Base-by-base conservation (phyloP, 2,329 filamentous ascomycete genomes). In the Fusarium austroafricanum region DNA sequence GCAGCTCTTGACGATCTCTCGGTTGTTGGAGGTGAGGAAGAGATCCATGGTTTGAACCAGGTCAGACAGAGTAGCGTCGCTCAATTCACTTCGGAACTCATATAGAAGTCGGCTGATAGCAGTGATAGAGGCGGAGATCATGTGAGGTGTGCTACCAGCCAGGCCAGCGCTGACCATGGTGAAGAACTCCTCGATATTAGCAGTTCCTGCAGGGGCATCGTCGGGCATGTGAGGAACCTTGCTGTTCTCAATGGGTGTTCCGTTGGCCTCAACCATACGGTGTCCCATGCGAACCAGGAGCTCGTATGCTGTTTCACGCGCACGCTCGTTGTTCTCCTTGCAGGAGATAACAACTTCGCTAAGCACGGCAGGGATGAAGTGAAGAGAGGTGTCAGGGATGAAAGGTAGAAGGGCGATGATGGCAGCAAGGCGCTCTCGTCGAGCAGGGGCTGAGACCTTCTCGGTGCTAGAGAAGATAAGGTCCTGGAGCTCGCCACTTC, bases 91-190 rank as follows among this genome's bases (percentile, higher is more conserved):
- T 69, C 93, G 91, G 83, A 97, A 99, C 76, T 97, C 92, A 79
- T 94, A 98, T 29, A 99, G 87, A 26, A 97, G 89, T n/a, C 96
- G 89, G 15, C 94, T 96, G 37, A 99, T 87, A 15, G 96, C 95
- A 1, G 94, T 98, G 76, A 99, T 94, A n/a, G 93, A 94, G 1
- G 96, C 96, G 9, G 93, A 97, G 66, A 98, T 94, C 94, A 98
- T 97, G 82, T 98, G 95, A 31, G 96, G 94, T 12, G 94, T 95
- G 73, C 90, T 92, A 57, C 94, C 95, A 3, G 95, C 96, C 53
- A 99, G 87, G 81, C 96, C 96, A 47, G 96, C 96, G 70, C 93
- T 97, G 29, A 98, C 92, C 96, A 99, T 99, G 55, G 95, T 97
- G 82, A 98, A 93, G 81, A 94, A 98, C 79, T 98, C 96, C 75